Evolutionary conservation across 352 stramenopile species (phyloP).

Genomic region (Detonula confervacea): DNA sequence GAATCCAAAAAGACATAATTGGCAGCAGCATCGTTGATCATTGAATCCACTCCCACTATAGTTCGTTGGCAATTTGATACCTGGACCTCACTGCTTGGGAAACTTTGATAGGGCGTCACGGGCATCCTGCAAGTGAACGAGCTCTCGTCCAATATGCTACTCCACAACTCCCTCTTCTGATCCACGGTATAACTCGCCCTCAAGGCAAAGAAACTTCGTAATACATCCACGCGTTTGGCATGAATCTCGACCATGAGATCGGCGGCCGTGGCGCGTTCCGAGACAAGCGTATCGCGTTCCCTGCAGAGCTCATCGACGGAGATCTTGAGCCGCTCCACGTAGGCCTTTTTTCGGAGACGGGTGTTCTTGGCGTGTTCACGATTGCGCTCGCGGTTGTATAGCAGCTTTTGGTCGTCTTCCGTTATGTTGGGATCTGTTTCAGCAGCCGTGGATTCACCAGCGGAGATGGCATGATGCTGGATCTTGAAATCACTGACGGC

Average conservation of each 20-base stretch:
- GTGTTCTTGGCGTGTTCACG: slow-evolving; percentile 95
- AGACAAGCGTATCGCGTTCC: slow-evolving; percentile 75
- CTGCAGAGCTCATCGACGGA: slow-evolving; percentile 79
- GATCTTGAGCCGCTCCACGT: slow-evolving; percentile 92
- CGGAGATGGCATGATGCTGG: too few species aligned
- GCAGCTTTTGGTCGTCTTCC: slow-evolving; percentile 56
- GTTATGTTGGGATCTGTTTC: slow-evolving; percentile 10
- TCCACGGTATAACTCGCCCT: slow-evolving; percentile 63
- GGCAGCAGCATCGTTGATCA: slow-evolving; percentile 83
- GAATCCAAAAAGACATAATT: slow-evolving; percentile 81
- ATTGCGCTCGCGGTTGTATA: slow-evolving; percentile 89
- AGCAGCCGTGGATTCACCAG: too few species aligned
- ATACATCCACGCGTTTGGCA: slow-evolving; percentile 79
- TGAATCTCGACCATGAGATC: slow-evolving; percentile 78
- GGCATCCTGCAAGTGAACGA: slow-evolving; percentile 78
- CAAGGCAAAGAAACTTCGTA: slow-evolving; percentile 82
- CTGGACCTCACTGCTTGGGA: slow-evolving; percentile 83
- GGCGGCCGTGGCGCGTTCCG: slow-evolving; percentile 69
- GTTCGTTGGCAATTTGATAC: slow-evolving; percentile 84
- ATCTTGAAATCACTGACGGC: not conserved
- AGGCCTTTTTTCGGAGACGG: slow-evolving; percentile 92
- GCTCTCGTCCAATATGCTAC: slow-evolving; percentile 82
- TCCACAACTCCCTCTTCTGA: slow-evolving; percentile 77
- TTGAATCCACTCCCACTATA: slow-evolving; percentile 82
- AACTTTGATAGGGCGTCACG: slow-evolving; percentile 85